Evolutionary conservation across 306 rosid genomes (phyloP).

Genomic region (Abrus pulchellus): DNA sequence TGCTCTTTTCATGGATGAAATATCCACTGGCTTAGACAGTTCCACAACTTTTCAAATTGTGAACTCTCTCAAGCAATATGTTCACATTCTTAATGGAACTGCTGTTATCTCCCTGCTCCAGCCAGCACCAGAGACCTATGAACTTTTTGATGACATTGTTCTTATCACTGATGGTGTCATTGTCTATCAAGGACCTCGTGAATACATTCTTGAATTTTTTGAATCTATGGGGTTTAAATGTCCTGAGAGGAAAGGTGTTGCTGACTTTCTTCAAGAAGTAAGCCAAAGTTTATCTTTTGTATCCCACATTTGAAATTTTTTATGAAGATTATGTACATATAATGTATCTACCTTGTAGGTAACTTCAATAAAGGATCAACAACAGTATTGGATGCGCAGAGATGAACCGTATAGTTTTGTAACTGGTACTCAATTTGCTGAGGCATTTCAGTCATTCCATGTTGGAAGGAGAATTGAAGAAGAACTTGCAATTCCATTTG

Average conservation of each 20-base stretch:
- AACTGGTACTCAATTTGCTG: slow-evolving; percentile 58
- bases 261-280: slow-evolving; percentile 74
- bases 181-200: slow-evolving; percentile 68
- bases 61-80: slow-evolving; percentile 54
- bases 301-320: slow-evolving; percentile 14
- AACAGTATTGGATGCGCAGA: slow-evolving; percentile 62
- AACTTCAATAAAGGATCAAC: slow-evolving; percentile 69
- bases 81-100: slow-evolving; percentile 62
- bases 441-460: slow-evolving; percentile 61
- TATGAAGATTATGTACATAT: not conserved
- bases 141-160: slow-evolving; percentile 66
- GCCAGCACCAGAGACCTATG: slow-evolving; percentile 69
- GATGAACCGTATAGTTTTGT: slow-evolving; percentile 55
- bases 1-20: slow-evolving; percentile 70
- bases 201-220: slow-evolving; percentile 59
- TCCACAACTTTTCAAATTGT: slow-evolving; percentile 72
- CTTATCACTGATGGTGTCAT: slow-evolving; percentile 65
- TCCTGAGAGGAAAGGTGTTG: slow-evolving; percentile 66
- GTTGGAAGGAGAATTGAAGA: slow-evolving; percentile 51
- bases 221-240: slow-evolving; percentile 62
- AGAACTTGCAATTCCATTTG: slow-evolving; percentile 60
- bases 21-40: slow-evolving; percentile 71
- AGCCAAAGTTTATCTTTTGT: slow-evolving; percentile 16
- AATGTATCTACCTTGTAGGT: slow-evolving; percentile 47
- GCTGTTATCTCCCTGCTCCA: slow-evolving; percentile 65